phyloP scores from a whole-genome alignment of 345 rosid species.

The Trapa bicornis region DNA sequence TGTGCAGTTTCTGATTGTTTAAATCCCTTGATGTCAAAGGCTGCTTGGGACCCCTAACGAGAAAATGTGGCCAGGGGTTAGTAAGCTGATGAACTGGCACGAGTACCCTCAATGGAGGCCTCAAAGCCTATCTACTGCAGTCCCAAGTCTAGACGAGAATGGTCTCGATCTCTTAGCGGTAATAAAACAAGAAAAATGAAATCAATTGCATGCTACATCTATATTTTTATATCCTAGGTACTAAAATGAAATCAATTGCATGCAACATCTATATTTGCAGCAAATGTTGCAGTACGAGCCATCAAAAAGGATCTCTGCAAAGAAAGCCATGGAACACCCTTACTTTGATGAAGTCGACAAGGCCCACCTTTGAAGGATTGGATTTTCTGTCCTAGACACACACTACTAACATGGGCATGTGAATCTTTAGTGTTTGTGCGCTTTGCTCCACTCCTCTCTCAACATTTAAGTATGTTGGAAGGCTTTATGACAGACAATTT shows the following conservation, averaged over 20 bases:
- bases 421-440: not conserved
- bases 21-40: slow-evolving; percentile 14
- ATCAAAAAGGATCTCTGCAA: slow-evolving; percentile 71
- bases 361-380: slow-evolving; percentile 28
- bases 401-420: no score
- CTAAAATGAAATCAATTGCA: not conserved
- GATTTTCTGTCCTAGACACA: no score
- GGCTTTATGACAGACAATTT: not conserved
- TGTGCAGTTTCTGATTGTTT: not conserved
- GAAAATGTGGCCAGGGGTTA: slow-evolving; percentile 84
- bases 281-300: slow-evolving; percentile 91
- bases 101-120: slow-evolving; percentile 95
- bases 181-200: slow-evolving; percentile 14
- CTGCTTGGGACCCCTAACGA: slow-evolving; percentile 90
- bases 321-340: slow-evolving; percentile 93
- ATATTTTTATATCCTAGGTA: not conserved
- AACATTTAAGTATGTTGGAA: slow-evolving; percentile 2
- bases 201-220: no score
- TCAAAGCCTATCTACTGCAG: slow-evolving; percentile 44
- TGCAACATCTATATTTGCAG: slow-evolving; percentile 25
- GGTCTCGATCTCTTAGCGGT: slow-evolving; percentile 73
- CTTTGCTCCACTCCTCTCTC: not conserved
- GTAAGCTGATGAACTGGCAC: slow-evolving; percentile 84
- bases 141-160: slow-evolving; percentile 50
- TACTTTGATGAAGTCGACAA: slow-evolving; percentile 69